A percentile compares a stretch with the other conserved stretches of the same genome.
Conservation (phyloP, 495 filamentous ascomycete species). For the Aspergillus nidulans region DNA sequence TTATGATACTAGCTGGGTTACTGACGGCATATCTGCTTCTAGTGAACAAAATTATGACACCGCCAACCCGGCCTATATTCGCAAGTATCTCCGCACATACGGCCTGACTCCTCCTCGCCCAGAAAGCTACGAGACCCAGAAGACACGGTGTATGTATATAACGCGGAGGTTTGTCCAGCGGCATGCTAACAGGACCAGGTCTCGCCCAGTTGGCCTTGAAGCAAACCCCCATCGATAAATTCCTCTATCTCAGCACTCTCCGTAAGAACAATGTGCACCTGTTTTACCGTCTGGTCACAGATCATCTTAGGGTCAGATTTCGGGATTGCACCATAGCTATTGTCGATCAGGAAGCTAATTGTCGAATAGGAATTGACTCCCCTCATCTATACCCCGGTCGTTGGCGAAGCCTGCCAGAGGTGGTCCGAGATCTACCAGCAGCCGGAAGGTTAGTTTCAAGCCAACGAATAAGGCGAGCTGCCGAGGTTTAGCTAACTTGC, state of each 20-base stretch:
- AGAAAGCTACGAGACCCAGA: slow-evolving; percentile 65
- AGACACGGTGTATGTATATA: slow-evolving; percentile 55
- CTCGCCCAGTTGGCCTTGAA: slow-evolving; percentile 72
- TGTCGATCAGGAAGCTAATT: slow-evolving; percentile 9
- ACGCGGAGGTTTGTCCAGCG: background rate
- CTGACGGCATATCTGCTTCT: background rate
- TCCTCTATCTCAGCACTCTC: slow-evolving; percentile 84
- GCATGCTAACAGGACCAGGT: slow-evolving; percentile 30
- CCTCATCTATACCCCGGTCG: slow-evolving; percentile 94
- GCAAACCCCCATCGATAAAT: slow-evolving; percentile 83
- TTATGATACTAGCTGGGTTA: background rate
- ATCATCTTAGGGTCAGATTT: slow-evolving; percentile 68
- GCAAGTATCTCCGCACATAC: slow-evolving; percentile 66
- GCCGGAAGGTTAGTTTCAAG: slow-evolving; percentile 65
- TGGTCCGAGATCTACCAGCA: slow-evolving; percentile 96
- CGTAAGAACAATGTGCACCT: slow-evolving; percentile 87
- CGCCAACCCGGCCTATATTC: slow-evolving; percentile 57
- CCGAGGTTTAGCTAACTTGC: slow-evolving; percentile 25
- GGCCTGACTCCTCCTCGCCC: slow-evolving; percentile 67
- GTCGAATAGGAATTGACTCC: slow-evolving; percentile 71
- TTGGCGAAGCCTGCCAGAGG: slow-evolving; percentile 91
- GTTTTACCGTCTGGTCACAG: slow-evolving; percentile 89
- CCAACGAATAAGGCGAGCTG: background rate
- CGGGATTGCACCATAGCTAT: background rate
- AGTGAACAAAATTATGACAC: slow-evolving; percentile 56